These are phyloP conservation scores for Digitaria exilis DNA, from an alignment of 202 grass and related monocot genomes.

Conservation along the genomic window DNA sequence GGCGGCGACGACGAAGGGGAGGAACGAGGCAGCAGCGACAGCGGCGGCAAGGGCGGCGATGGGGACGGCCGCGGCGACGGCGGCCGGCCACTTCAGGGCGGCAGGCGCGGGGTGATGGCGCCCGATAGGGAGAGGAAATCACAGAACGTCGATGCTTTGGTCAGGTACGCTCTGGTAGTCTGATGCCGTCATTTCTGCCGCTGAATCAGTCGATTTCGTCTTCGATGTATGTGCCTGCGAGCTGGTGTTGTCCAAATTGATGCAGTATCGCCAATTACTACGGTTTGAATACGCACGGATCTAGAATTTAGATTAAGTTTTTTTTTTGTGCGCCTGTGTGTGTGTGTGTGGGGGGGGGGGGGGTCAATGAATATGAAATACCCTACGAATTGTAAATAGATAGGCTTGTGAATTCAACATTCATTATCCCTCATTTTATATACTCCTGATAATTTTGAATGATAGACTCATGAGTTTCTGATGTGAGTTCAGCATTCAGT, in stretches of 20 bases:
- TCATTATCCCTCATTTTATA: background rate
- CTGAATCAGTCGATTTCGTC: slow-evolving; percentile 8
- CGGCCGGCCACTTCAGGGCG: slow-evolving; percentile 27
- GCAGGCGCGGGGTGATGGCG: slow-evolving; percentile 21
- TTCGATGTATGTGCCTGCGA: background rate
- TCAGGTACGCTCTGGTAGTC: slow-evolving; percentile 77
- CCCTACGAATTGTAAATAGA: background rate
- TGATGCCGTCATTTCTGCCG: background rate
- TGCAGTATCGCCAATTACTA: slow-evolving; percentile 13
- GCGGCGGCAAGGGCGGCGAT: slow-evolving; percentile 27
- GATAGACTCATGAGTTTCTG: background rate
- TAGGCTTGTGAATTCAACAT: slow-evolving; percentile 3
- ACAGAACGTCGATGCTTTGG: slow-evolving; percentile 80
- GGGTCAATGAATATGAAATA: background rate
- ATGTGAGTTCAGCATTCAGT: slow-evolving; percentile 15
- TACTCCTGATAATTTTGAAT: background rate
- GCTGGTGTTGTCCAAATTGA: slow-evolving; percentile 8
- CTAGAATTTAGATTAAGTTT: too few species aligned
- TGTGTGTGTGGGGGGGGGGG: background rate
- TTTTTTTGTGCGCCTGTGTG: too few species aligned
- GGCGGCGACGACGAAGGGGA: slow-evolving; percentile 40
- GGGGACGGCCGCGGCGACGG: slow-evolving; percentile 16
- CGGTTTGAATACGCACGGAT: slow-evolving; percentile 14
- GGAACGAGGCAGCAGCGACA: slow-evolving; percentile 22
- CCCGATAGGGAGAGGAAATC: slow-evolving; percentile 73